Evolutionary conservation across 2,329 filamentous ascomycete species (phyloP).

Genomic region (Nothopassalora personata): DNA sequence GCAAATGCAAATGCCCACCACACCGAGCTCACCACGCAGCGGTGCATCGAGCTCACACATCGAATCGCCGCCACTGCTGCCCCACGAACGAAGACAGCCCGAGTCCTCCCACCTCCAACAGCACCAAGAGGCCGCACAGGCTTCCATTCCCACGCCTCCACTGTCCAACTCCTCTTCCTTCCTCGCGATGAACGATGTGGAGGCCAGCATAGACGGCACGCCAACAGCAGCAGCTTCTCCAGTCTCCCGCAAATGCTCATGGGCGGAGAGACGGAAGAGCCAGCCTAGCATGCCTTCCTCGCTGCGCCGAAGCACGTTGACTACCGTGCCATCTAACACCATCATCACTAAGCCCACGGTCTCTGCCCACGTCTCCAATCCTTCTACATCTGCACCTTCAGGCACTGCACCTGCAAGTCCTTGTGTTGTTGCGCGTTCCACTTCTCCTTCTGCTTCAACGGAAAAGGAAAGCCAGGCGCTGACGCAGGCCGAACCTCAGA

Average conservation of each 20-base stretch:
- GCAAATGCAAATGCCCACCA: conserved; percentile 26
- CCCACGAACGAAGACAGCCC: conserved; percentile 31
- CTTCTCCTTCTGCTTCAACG: conserved; percentile 48
- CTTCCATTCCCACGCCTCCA: conserved; percentile 38
- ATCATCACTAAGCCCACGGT: conserved; percentile 60
- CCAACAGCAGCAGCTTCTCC: conserved; percentile 21
- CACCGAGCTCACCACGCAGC: conserved; percentile 31
- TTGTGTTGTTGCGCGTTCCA: conserved; percentile 43
- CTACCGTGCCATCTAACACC: conserved; percentile 58
- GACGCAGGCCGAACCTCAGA: conserved; percentile 79
- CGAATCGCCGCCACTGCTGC: conserved; percentile 32
- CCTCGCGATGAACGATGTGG: conserved; percentile 22
- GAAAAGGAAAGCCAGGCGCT: conserved; percentile 64
- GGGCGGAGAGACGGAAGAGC: conserved; percentile 23
- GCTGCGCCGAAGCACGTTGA: conserved; percentile 35
- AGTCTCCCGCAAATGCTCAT: conserved; percentile 22
- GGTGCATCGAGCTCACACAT: conserved; percentile 13
- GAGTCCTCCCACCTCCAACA: conserved; percentile 6
- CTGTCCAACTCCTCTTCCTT: conserved; percentile 39
- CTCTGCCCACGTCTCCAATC: conserved; percentile 66
- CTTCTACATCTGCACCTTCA: conserved; percentile 48
- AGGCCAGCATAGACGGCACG: conserved; percentile 9
- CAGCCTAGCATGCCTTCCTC: conserved; percentile 22
- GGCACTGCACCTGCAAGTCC: conserved; percentile 51
- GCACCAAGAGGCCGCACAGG: conserved; percentile 8